Conservation (phyloP, 1,284 basidiomycete species). For the Fereydounia khargensis region DNA sequence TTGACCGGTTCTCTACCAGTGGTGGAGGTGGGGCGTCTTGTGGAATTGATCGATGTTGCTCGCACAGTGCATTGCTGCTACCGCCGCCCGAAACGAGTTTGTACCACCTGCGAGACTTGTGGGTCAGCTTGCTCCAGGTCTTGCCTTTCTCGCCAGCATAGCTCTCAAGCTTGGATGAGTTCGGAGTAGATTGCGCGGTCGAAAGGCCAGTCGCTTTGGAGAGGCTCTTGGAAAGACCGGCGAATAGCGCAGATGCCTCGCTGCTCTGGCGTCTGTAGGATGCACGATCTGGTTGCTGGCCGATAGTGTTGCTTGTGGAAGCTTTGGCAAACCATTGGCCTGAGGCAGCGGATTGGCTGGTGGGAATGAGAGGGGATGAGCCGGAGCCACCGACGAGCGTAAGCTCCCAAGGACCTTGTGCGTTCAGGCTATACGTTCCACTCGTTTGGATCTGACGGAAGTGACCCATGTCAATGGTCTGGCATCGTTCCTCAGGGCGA, state of each 20-base stretch:
- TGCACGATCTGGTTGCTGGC: no score
- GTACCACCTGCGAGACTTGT: conserved; percentile 10
- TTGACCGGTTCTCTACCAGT: no score
- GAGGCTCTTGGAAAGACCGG: neutral
- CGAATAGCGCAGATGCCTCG: no score
- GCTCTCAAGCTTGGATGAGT: neutral
- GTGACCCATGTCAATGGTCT: conserved; percentile 6
- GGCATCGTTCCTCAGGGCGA: conserved; percentile 6
- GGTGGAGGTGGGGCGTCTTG: no score
- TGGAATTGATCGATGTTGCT: no score
- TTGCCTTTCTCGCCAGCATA: conserved; percentile 2
- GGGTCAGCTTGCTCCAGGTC: conserved; percentile 10
- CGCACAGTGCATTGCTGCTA: neutral
- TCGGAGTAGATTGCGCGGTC: neutral
- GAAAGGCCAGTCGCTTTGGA: conserved; percentile 2
- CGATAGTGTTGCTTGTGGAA: no score
- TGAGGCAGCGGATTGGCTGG: no score
- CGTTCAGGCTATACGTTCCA: neutral
- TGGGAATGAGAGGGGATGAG: conserved; percentile 5
- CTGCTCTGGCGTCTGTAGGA: neutral
- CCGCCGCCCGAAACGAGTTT: conserved; percentile 6
- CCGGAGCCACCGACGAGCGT: neutral
- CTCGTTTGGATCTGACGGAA: neutral
- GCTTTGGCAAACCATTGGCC: no score
- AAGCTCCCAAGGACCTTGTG: neutral